Evolutionary conservation across 257 asterid genomes (phyloP).

Genomic region (Pogostemon cablin): DNA sequence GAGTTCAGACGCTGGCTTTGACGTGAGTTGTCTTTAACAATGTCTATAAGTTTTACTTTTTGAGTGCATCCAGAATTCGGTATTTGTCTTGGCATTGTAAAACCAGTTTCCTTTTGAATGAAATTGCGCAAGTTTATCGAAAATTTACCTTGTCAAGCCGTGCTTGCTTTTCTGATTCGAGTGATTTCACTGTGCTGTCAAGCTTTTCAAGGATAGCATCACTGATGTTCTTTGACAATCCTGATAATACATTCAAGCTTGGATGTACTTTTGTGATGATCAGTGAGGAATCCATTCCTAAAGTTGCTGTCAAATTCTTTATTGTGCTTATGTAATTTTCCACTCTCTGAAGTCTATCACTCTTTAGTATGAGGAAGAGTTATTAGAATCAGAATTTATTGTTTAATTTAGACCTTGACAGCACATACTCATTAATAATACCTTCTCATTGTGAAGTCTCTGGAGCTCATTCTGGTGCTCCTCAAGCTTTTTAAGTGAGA

Average conservation of each 20-base stretch:
- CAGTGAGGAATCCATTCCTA: constrained; percentile 91
- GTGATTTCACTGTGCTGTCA: constrained; percentile 68
- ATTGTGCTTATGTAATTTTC: constrained; percentile 73
- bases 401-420: constrained; percentile 5
- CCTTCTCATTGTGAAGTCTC: constrained; percentile 89
- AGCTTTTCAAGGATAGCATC: constrained; percentile 75
- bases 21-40: background rate
- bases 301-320: constrained; percentile 61
- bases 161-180: constrained; percentile 76
- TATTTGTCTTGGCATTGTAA: constrained; percentile 12
- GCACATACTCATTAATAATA: constrained; percentile 30
- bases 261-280: constrained; percentile 97
- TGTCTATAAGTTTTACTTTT: background rate
- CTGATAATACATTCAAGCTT: constrained; percentile 90
- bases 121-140: background rate
- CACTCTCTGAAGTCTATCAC: constrained; percentile 84
- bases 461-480: constrained; percentile 90
- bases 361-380: constrained; percentile 45
- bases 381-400: constrained; percentile 18
- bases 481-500: constrained; percentile 78
- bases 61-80: background rate
- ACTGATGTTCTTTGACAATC: constrained; percentile 89
- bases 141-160: constrained; percentile 73
- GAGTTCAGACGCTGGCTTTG: constrained; percentile 14
- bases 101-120: constrained; percentile 16